Base-by-base conservation (phyloP, 768 basidiomycete species). In the Mycena capillaripes region DNA sequence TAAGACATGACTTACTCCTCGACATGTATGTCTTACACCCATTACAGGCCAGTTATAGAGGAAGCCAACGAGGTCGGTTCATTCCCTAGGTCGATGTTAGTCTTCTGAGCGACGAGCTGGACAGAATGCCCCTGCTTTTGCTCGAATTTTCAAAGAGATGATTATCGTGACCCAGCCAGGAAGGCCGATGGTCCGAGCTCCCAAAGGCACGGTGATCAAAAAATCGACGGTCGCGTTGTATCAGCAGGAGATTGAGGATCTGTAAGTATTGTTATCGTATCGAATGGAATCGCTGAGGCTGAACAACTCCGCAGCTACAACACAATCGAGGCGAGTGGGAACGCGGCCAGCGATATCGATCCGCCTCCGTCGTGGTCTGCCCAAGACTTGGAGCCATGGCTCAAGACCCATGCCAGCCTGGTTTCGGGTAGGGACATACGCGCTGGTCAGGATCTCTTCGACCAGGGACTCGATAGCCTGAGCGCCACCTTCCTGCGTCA, bases 91-190 rank as follows among this genome's bases (percentile, higher is more conserved):
- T 12, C n/a, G n/a, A n/a, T n/a, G n/a, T n/a, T n/a, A n/a, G n/a
- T n/a, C n/a, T 1, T 9, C 2, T 29, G 10, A 2, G 8, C 4
- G 25, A 77, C 11, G 21, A 6, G 19, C 6, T 12, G 21, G 4
- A 3, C 23, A 69, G 52, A 77, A 80, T 21, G 84, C 83, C 4
- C 88, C 89, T 0, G 67, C 80, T 4, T 87, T 84, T 68, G 86
- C 84, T 66, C 81, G 83, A 21, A 81, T 89, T 9, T 88, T 88
- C 78, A 87, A 87, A 64, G 86, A 90, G 72, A 85, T 89, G 83
- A 85, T 90, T 50, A 58, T 89, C 42, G 80, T 89, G 27, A 80
- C 87, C 0, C 66, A 70, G 11, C 78, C 78, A 7, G 75, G 77
- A 14, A 84, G 83, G 29, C 88, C 86, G 1, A 81, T 90, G 64